These are phyloP conservation scores for Colletotrichum navitas DNA, from an alignment of 2,329 filamentous ascomycete species.

Conservation along the genomic window DNA sequence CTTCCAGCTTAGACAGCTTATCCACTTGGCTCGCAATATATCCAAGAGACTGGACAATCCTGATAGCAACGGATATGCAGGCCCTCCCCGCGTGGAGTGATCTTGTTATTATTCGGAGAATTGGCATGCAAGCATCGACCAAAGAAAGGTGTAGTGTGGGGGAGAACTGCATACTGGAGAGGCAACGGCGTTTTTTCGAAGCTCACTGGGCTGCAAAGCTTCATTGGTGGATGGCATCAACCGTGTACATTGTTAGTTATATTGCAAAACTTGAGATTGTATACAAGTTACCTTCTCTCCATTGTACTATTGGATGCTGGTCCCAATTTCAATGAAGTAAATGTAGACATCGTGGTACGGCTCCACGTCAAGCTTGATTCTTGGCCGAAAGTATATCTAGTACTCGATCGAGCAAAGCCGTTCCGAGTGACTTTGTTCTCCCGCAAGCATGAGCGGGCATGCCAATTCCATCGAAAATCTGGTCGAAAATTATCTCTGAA, in stretches of 20 bases:
- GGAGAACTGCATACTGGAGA: not conserved
- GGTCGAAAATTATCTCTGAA: not conserved
- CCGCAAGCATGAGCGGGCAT: not conserved
- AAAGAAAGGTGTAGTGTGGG: not conserved
- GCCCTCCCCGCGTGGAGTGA: slow-evolving; percentile 16
- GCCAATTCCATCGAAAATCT: not conserved
- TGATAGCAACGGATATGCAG: slow-evolving; percentile 27
- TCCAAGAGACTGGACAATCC: slow-evolving; percentile 33
- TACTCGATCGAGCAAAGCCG: not conserved
- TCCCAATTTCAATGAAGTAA: rapidly evolving
- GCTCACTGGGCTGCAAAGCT: not conserved
- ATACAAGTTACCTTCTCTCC: not conserved
- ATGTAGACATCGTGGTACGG: not conserved
- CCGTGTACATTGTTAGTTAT: not conserved
- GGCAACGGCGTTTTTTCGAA: not conserved
- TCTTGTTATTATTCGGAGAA: too few species aligned
- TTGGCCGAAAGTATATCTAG: not conserved
- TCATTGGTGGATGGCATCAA: not conserved
- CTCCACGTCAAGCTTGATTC: not conserved
- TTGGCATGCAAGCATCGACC: not conserved
- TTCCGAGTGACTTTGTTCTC: not conserved
- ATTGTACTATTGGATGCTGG: not conserved
- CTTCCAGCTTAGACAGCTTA: slow-evolving; percentile 38
- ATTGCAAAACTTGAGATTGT: not conserved
- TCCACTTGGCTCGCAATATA: slow-evolving; percentile 39